These are phyloP conservation scores for Friedmanniomyces endolithicus DNA, from an alignment of 495 filamentous ascomycete genomes.

Conservation along the genomic window DNA sequence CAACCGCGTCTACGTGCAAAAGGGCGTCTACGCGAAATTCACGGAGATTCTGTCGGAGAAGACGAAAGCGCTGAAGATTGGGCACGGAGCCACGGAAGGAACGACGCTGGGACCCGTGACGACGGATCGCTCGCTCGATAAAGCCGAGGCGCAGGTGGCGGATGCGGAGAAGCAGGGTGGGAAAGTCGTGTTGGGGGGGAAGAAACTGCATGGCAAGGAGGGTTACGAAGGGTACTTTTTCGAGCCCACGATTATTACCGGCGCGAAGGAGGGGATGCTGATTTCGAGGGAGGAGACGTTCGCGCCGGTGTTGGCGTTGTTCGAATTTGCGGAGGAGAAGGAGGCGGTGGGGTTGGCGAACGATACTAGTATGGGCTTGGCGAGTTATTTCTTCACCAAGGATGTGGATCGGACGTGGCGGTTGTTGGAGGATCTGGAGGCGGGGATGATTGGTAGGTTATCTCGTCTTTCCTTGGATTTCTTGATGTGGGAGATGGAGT, in stretches of 20 bases:
- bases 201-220: conserved; percentile 17
- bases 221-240: conserved; percentile 53
- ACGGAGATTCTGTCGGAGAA: conserved; percentile 40
- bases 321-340: conserved; percentile 57
- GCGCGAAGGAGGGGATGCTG: conserved; percentile 50
- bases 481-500: not conserved
- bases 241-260: conserved; percentile 54
- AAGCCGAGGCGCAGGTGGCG: conserved; percentile 47
- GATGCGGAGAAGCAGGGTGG: conserved; percentile 52
- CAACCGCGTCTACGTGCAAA: conserved; percentile 33
- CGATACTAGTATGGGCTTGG: conserved; percentile 45
- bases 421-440: conserved; percentile 59
- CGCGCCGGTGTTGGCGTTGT: conserved; percentile 54
- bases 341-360: conserved; percentile 45
- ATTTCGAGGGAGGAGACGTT: conserved; percentile 60
- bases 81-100: conserved; percentile 45
- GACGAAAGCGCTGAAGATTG: conserved; percentile 46
- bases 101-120: conserved; percentile 61
- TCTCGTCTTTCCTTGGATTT: not conserved
- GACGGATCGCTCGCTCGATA: conserved; percentile 49
- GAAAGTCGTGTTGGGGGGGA: conserved; percentile 45
- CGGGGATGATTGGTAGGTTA: conserved; percentile 51
- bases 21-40: conserved; percentile 32
- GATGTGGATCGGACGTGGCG: conserved; percentile 61
- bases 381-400: conserved; percentile 56